Evolutionary conservation across 495 filamentous ascomycete genomes (phyloP).

Genomic region (Penicillium dipodomyicola): DNA sequence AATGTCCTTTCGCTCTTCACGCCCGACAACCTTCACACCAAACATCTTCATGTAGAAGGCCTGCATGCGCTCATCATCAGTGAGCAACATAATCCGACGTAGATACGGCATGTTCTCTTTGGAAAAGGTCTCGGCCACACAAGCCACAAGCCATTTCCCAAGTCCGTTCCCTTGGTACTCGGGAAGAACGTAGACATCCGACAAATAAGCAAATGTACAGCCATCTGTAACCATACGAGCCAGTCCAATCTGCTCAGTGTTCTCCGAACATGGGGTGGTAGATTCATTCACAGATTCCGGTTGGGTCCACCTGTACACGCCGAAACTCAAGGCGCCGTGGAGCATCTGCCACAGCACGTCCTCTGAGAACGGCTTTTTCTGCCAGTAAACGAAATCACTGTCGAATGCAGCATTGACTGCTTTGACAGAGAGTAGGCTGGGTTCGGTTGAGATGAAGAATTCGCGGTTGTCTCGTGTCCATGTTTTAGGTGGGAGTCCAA

Average conservation of each 20-base stretch:
- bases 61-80: conserved; percentile 31
- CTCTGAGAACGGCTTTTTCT: conserved; percentile 36
- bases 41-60: conserved; percentile 49
- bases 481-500: conserved; percentile 17
- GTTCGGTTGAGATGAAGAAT: conserved; percentile 53
- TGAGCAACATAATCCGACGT: conserved; percentile 52
- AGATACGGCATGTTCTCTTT: conserved; percentile 51
- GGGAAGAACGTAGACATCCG: conserved; percentile 66
- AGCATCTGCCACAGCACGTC: conserved; percentile 46
- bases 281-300: conserved; percentile 2
- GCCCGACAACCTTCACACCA: conserved; percentile 42
- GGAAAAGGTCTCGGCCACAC: conserved; percentile 53
- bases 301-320: conserved; percentile 42
- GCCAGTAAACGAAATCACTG: conserved; percentile 56
- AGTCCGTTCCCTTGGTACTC: conserved; percentile 59
- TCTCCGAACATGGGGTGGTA: conserved; percentile 6
- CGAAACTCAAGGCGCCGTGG: conserved; percentile 53
- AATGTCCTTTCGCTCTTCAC: conserved; percentile 24
- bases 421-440: conserved; percentile 46
- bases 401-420: conserved; percentile 51
- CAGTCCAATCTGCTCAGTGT: conserved; percentile 52
- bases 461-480: conserved; percentile 28
- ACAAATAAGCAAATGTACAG: conserved; percentile 65
- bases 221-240: conserved; percentile 66
- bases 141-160: conserved; percentile 59